Evolutionary conservation across 139 green algal genomes (phyloP).

Genomic region (Picochlorum sp.): DNA sequence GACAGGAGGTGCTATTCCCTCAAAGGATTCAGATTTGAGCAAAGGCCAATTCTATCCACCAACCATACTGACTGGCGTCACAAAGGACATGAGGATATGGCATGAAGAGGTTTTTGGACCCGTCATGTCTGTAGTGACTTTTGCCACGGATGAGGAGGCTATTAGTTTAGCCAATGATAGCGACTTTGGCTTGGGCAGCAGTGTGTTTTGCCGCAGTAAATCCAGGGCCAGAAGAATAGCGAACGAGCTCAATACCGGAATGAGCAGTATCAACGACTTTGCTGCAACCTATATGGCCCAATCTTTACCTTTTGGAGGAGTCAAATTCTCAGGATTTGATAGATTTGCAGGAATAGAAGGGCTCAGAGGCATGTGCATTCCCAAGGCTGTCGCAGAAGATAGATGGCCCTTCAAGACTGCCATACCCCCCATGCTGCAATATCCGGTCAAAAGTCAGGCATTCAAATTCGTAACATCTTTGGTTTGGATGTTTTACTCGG

Average conservation of each 20-base stretch:
- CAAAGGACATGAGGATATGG: constrained; percentile 78
- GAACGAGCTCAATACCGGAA: constrained; percentile 62
- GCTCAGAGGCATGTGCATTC: constrained; percentile 75
- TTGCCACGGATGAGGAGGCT: constrained; percentile 69
- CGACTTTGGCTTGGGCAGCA: constrained; percentile 85
- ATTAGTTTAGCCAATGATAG: constrained; percentile 90
- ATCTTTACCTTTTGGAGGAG: constrained; percentile 93
- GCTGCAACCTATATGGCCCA: constrained; percentile 95
- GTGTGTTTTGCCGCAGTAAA: constrained; percentile 64
- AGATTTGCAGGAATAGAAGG: constrained; percentile 91
- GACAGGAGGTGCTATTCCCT: constrained; percentile 49
- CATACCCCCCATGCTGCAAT: constrained; percentile 83
- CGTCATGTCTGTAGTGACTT: constrained; percentile 50
- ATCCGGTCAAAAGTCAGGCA: constrained; percentile 43
- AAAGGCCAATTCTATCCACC: constrained; percentile 88
- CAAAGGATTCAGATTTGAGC: background rate
- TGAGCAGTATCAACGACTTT: constrained; percentile 95
- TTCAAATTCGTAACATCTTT: constrained; percentile 67
- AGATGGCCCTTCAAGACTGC: constrained; percentile 59
- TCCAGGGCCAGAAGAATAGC: constrained; percentile 41
- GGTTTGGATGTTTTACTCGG: constrained; percentile 81
- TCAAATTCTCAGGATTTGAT: constrained; percentile 93
- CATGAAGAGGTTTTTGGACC: constrained; percentile 92
- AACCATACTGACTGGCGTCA: constrained; percentile 75
- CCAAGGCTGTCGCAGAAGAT: constrained; percentile 81